A percentile compares a stretch with the other conserved stretches of the same genome.
These are phyloP conservation scores for Chaetomiaceae sp. DNA, from an alignment of 2,329 filamentous ascomycete genomes.

Conservation along the genomic window DNA sequence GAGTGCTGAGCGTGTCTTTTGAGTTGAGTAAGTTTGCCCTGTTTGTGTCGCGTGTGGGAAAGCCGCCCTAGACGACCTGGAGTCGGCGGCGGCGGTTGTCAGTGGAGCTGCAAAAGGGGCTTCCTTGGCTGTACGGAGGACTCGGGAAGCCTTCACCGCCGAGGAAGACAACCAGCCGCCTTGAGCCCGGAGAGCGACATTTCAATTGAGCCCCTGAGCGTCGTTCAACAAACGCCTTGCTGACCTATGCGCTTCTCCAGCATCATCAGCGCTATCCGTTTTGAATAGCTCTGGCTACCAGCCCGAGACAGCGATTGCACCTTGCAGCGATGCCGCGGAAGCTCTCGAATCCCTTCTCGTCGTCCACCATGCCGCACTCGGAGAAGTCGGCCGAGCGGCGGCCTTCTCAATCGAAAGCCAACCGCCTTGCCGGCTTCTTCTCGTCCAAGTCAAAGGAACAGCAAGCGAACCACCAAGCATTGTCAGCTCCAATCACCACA, in stretches of 20 bases:
- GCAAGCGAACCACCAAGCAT: slow-evolving; percentile 51
- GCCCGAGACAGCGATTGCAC: neutral
- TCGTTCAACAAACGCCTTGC: slow-evolving; percentile 1
- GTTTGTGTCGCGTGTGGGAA: neutral
- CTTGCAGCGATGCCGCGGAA: slow-evolving; percentile 51
- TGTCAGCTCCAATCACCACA: slow-evolving; percentile 55
- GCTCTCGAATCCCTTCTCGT: slow-evolving; percentile 54
- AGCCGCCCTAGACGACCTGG: neutral
- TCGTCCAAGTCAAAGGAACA: slow-evolving; percentile 71
- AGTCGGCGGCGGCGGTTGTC: neutral
- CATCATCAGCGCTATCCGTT: slow-evolving; percentile 17
- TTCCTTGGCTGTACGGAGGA: no score
- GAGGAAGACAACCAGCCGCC: no score
- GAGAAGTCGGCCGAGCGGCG: slow-evolving; percentile 53
- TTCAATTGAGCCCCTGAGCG: no score
- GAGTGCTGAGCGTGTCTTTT: neutral
- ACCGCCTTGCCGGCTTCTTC: slow-evolving; percentile 78
- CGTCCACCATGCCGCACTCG: slow-evolving; percentile 42
- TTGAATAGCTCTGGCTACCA: slow-evolving; percentile 6
- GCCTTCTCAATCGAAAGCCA: slow-evolving; percentile 63
- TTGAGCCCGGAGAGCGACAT: no score
- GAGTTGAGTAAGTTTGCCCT: neutral
- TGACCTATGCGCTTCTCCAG: slow-evolving; percentile 11
- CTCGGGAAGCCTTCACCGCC: no score
- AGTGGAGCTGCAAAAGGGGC: slow-evolving; percentile 2